These are phyloP conservation scores for Geranomyces variabilis DNA, from an alignment of 192 early-diverging fungal species.

Conservation along the genomic window DNA sequence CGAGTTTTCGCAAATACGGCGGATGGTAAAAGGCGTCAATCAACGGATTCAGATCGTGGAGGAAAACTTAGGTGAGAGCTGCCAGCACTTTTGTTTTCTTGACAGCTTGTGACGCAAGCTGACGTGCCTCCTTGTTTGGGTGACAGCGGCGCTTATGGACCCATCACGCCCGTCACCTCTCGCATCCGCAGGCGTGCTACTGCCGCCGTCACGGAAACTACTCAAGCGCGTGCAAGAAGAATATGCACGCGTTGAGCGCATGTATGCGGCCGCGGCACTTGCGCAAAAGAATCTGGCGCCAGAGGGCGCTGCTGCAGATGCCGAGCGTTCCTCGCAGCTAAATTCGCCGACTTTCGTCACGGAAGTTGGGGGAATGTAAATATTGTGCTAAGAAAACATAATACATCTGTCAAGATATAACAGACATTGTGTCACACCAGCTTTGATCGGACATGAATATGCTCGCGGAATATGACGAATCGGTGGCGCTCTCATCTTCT, in stretches of 20 bases:
- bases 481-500: too few relatives aligned
- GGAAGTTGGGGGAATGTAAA: too few relatives aligned
- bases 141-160: constrained; percentile 7
- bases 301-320: too few relatives aligned
- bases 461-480: too few relatives aligned
- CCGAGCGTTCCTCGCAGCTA: too few relatives aligned
- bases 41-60: constrained; percentile 42
- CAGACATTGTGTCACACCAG: too few relatives aligned
- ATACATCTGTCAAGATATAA: too few relatives aligned
- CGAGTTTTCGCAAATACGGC: constrained; percentile 52
- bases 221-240: constrained; percentile 44
- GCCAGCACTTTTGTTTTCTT: not conserved
- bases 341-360: too few relatives aligned
- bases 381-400: too few relatives aligned
- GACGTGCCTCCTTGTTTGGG: too few relatives aligned
- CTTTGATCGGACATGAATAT: too few relatives aligned
- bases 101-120: not conserved
- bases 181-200: not conserved
- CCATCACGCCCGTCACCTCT: not conserved
- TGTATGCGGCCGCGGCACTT: constrained; percentile 39
- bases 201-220: constrained; percentile 37
- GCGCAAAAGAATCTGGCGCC: not conserved
- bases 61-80: constrained; percentile 46
- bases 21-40: constrained; percentile 43
- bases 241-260: constrained; percentile 43